Evolutionary conservation across 371 early-diverging fungal species (phyloP).

Genomic region (Fennellomyces sp.): DNA sequence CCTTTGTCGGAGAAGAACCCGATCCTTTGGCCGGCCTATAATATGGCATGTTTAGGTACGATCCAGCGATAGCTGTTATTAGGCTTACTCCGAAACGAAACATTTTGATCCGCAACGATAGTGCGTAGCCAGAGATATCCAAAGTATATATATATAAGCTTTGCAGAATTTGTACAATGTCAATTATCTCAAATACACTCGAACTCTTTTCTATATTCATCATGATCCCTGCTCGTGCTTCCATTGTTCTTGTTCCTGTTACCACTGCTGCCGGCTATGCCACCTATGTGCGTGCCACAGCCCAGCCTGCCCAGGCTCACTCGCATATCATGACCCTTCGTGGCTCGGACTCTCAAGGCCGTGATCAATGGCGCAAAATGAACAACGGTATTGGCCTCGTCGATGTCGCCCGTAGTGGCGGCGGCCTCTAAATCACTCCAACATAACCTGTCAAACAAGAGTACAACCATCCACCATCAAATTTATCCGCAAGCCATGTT

Average conservation of each 20-base stretch:
- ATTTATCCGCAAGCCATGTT: no score
- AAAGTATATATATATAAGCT: conserved; percentile 1
- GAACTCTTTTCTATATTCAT: conserved; percentile 2
- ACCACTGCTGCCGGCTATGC: conserved; percentile 45
- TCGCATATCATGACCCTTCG: conserved; percentile 34
- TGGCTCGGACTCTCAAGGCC: conserved; percentile 23
- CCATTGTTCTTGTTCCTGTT: conserved; percentile 38
- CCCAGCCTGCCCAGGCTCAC: conserved; percentile 40
- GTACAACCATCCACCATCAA: not conserved
- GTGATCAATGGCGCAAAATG: conserved; percentile 38
- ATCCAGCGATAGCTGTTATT: not conserved
- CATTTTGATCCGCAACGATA: no score
- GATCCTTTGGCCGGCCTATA: not conserved
- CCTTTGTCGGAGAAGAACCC: not conserved
- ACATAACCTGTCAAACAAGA: no score
- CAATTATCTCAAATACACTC: not conserved
- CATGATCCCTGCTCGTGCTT: conserved; percentile 36
- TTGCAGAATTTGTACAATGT: no score
- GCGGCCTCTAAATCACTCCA: conserved; percentile 52
- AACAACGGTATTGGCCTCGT: conserved; percentile 51
- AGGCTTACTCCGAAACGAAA: not conserved
- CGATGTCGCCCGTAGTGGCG: conserved; percentile 51
- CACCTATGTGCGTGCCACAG: conserved; percentile 41
- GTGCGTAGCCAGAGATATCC: not conserved
- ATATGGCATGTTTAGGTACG: not conserved